Base-by-base conservation (phyloP, 306 rosid genomes). In the Cicer judaicum region DNA sequence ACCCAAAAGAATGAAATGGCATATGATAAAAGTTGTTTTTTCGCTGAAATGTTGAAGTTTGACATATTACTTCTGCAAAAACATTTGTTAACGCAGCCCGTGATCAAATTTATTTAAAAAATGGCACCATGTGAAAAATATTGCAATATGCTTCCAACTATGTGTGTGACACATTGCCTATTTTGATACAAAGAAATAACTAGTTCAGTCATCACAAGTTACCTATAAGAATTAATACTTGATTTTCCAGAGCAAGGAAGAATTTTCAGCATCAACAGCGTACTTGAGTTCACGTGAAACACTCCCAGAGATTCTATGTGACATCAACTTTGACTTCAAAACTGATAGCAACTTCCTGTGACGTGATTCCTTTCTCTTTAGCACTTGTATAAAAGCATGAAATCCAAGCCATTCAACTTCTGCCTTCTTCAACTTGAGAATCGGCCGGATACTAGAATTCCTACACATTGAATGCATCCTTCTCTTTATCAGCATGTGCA, bases 361-460 rank as follows among this genome's bases (percentile, higher is more conserved):
- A 9, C 89, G 81, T 7, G 98, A 81, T 85, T 87, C 73, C 85
- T 93, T 93, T 79, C 87, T 83, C 77, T 81, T 82, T 47, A 93
- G 72, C 1, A 85, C 96, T 78, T 91, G 89, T 50, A 86, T 43
- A 57, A 56, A 93, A 61, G 98, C 98, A 83, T 85, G 85, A 34
- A 87, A 62, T 64, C 97, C 97, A 66, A 91, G 93, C 97, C 98
- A 91, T 75, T 86, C 91, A 42, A 93, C 93, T 76, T 91, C 98
- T 29, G 52, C 84, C 57, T 80, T 79, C 68, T 83, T 84, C 76
- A 93, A 56, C 50, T 68, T 75, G 10, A 88, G 87, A 82, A 83
- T 48, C 21, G 97, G 97, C 42, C 1, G 78, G 60, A 85, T 53
- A 36, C 84, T 77, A 34, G 77, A 80, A 71, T 44, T 80, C 14